Evolutionary conservation across 768 basidiomycete genomes (phyloP).

Genomic region (Tephrocybe rancida): DNA sequence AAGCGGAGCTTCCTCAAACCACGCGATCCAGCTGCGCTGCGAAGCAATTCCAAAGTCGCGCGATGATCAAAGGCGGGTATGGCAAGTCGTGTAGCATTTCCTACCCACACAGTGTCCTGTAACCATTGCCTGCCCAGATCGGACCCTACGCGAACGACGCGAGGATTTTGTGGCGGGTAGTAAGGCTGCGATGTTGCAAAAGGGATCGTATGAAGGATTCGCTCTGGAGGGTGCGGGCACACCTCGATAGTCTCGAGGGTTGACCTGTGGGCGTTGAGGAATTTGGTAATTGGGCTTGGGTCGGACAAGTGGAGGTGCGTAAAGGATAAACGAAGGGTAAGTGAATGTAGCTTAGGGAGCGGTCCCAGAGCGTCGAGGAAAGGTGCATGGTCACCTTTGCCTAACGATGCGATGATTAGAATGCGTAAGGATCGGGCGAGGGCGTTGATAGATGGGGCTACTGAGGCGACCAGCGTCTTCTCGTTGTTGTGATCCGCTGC

Average conservation of each 20-base stretch:
- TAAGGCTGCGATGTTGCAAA: background rate
- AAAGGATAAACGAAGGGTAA: background rate
- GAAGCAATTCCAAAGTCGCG: background rate
- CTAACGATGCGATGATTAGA: conserved; percentile 32
- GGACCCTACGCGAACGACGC: background rate
- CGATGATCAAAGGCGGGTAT: conserved; percentile 6
- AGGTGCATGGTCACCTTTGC: conserved; percentile 29
- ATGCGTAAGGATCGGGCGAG: conserved; percentile 26
- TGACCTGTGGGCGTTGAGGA: background rate
- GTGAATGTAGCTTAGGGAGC: conserved; percentile 23
- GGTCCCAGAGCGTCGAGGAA: conserved; percentile 30
- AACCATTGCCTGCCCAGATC: background rate
- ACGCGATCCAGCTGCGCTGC: background rate
- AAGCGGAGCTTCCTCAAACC: background rate
- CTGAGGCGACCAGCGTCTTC: conserved; percentile 18
- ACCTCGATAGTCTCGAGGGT: conserved; percentile 1
- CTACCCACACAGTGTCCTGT: background rate
- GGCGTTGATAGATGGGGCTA: conserved; percentile 33
- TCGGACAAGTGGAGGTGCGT: background rate
- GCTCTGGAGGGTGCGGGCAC: background rate
- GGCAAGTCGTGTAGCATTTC: background rate
- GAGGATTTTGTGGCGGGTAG: background rate
- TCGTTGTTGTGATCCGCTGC: conserved; percentile 1
- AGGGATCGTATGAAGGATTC: background rate
- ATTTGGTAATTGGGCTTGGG: background rate